These are phyloP conservation scores for Allium sativum DNA, from an alignment of 106 monocot genomes.

Conservation along the genomic window DNA sequence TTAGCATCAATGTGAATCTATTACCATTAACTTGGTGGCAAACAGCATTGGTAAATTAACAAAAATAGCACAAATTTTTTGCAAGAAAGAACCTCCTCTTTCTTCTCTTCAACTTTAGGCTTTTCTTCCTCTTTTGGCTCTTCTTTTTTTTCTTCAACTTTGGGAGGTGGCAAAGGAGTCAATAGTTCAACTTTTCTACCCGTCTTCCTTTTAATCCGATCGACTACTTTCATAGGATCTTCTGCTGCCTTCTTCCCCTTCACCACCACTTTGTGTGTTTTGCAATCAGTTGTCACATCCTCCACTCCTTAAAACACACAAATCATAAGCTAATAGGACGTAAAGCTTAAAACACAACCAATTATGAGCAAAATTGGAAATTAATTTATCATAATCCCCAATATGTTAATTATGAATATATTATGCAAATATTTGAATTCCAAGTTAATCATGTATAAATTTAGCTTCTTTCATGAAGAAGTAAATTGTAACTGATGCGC, in stretches of 20 bases:
- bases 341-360: too few species aligned
- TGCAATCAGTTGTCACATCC: constrained; percentile 56
- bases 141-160: constrained; percentile 23
- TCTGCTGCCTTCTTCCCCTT: constrained; percentile 75
- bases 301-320: constrained; percentile 54
- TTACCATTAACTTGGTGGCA: not conserved
- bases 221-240: constrained; percentile 70
- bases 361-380: too few species aligned
- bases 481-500: not conserved
- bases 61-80: not conserved
- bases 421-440: too few species aligned
- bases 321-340: not conserved
- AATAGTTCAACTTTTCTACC: constrained; percentile 78
- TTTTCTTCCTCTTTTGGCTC: constrained; percentile 33
- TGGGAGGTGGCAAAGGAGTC: constrained; percentile 28
- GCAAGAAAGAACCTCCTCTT: constrained; percentile 41
- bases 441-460: not conserved
- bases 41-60: not conserved
- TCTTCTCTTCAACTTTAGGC: constrained; percentile 53
- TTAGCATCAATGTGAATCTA: not conserved
- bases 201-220: constrained; percentile 68
- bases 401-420: not conserved
- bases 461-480: not conserved
- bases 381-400: not conserved
- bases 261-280: constrained; percentile 60